Conservation (phyloP, 768 basidiomycete genomes). For the Lentinula sp. region DNA sequence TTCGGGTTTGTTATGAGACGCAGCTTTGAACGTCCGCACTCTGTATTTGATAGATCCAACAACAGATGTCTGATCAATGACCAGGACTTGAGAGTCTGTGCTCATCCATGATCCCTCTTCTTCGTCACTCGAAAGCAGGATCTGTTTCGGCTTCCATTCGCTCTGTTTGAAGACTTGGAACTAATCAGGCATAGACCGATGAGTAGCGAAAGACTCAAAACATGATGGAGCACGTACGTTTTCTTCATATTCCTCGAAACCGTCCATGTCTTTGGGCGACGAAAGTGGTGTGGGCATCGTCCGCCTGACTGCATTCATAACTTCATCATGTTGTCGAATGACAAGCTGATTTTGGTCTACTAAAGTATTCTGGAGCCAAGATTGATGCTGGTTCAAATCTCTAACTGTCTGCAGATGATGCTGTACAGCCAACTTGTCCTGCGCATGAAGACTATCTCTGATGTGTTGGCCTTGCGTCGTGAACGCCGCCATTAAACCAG, state of each 20-base stretch:
- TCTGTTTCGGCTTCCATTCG: not conserved
- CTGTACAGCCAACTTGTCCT: not conserved
- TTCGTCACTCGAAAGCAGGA: not conserved
- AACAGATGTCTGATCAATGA: not conserved
- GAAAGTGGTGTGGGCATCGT: not conserved
- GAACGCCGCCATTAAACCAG: not conserved
- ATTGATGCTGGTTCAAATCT: not conserved
- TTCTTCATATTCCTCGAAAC: not conserved
- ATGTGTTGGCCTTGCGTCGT: not conserved
- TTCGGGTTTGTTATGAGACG: not conserved
- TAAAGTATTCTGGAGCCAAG: not conserved
- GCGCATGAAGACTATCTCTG: not conserved
- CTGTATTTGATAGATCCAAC: not conserved
- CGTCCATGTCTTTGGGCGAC: not conserved
- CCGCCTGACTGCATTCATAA: not conserved
- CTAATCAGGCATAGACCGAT: not conserved
- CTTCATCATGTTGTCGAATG: not conserved
- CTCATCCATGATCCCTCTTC: conserved; percentile 2
- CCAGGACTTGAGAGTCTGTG: not conserved
- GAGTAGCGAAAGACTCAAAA: not conserved
- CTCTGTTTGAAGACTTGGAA: conserved; percentile 1
- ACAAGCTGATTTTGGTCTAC: not conserved
- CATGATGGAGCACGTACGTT: not conserved
- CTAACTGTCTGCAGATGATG: not conserved
- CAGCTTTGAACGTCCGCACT: not conserved